Conservation (phyloP, 768 basidiomycete species). For the Lactarius pseudohatsudake region DNA sequence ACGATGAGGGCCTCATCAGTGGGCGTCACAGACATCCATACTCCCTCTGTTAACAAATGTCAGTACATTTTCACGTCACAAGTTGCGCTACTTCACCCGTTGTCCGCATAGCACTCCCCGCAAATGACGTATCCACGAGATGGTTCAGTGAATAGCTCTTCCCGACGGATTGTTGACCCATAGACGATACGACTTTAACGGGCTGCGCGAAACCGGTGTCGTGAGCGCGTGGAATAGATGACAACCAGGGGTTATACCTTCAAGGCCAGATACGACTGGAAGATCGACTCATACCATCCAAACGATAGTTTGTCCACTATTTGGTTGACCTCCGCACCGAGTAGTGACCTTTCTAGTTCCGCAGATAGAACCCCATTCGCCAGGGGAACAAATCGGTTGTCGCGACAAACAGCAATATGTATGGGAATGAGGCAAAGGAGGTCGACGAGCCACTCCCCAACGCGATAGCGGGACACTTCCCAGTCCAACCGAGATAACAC, state of each 20-base stretch:
- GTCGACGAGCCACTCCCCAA: conserved; percentile 63
- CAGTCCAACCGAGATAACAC: conserved; percentile 12
- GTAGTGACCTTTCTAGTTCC: conserved; percentile 47
- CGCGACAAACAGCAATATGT: conserved; percentile 53
- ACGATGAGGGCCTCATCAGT: conserved; percentile 55
- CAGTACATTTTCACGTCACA: background rate
- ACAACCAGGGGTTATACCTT: conserved; percentile 39
- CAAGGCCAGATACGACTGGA: conserved; percentile 59
- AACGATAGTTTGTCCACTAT: conserved; percentile 57
- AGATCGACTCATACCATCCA: conserved; percentile 66
- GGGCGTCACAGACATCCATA: conserved; percentile 68
- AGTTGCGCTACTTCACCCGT: conserved; percentile 37
- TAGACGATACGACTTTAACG: conserved; percentile 63
- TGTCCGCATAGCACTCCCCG: conserved; percentile 63
- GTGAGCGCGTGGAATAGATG: background rate
- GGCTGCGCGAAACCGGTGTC: conserved; percentile 39
- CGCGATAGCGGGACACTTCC: conserved; percentile 41
- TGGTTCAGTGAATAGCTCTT: conserved; percentile 62
- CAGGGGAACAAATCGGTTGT: conserved; percentile 14
- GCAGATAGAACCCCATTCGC: background rate
- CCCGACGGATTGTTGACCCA: conserved; percentile 68
- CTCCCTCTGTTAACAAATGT: conserved; percentile 43
- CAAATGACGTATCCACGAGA: conserved; percentile 61
- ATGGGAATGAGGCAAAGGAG: conserved; percentile 63
- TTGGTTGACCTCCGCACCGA: conserved; percentile 59